Conservation (phyloP, 345 rosid species). For the Hibiscus mutabilis region DNA sequence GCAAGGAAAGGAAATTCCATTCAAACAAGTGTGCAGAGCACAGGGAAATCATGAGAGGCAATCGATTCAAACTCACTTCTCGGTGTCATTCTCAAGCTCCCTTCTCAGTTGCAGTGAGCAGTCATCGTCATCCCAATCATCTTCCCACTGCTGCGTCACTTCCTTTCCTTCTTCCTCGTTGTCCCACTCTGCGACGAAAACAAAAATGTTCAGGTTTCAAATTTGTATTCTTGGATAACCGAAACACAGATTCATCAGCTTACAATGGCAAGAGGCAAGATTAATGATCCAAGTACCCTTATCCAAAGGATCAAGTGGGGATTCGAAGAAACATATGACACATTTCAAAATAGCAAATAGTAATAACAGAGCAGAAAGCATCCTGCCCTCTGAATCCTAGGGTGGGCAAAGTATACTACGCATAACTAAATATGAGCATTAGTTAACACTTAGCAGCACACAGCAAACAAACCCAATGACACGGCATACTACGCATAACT, state of each 20-base stretch:
- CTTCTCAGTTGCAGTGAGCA: slow-evolving; percentile 74
- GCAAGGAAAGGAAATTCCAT: background rate
- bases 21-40: background rate
- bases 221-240: background rate
- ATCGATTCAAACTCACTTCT: background rate
- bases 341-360: background rate
- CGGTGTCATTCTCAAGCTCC: slow-evolving; percentile 56
- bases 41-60: background rate
- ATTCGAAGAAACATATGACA: background rate
- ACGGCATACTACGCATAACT: too few relatives aligned
- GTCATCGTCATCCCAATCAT: slow-evolving; percentile 15
- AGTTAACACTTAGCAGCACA: background rate
- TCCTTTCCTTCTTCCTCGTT: slow-evolving; percentile 6
- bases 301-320: background rate
- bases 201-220: background rate
- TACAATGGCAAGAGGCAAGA: background rate
- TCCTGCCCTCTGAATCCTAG: background rate
- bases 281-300: background rate
- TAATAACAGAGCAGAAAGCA: background rate
- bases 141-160: slow-evolving; percentile 9
- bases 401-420: background rate
- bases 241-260: background rate
- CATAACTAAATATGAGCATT: background rate
- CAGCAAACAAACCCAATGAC: too few relatives aligned
- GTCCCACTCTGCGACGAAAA: slow-evolving; percentile 4